Evolutionary conservation across 352 stramenopile species (phyloP), one percentile per base, ranked within the genome.

Genomic region (Globisporangium nunn): DNA sequence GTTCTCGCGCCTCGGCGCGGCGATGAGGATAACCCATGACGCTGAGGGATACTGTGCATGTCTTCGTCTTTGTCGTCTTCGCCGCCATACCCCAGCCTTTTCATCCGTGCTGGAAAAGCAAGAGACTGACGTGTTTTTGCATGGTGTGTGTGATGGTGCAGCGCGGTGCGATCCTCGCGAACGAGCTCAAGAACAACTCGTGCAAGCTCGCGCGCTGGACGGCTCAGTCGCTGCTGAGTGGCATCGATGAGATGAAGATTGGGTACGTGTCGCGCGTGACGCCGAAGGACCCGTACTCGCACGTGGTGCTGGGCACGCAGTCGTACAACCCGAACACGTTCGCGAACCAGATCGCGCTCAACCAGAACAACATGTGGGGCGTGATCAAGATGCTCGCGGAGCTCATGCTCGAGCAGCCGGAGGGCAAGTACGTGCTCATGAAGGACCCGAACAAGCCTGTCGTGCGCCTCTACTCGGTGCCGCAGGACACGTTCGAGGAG

Each of bases 111-210:
- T 12, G 17, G 28, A 49, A n/a, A 10, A 31, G 11, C 28, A 30
- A 33, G 4, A 48, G 23, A 39, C 56, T 62, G 29, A 63, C 43
- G 6, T 41, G 39, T 59, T 50, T 5, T 57, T 10, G 63, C 11
- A 44, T 29, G 41, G 43, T 56, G 14, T 64, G 56, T 14, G 29
- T 23, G 31, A 40, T 68, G 7, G 11, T 69, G 39, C 76, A 98
- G 81, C 84, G 92, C 59, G 97, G 96, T 71, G 93, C 96, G 44
- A 95, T 99, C 29, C 71, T 99, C 31, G 96, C 95, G 4, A 98
- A 96, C 56, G 97, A 99, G 75, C 80, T 99, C 50, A 99, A 99
- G 88, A 99, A 99, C 78, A 99, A 99, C 72, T 91, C 88, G 44
- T 97, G 85, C 81, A 99, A 99, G 74, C 70, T 99, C 49, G 96